Conservation (phyloP, 2,329 filamentous ascomycete species). For the Hawksworthiomyces lignivorus region DNA sequence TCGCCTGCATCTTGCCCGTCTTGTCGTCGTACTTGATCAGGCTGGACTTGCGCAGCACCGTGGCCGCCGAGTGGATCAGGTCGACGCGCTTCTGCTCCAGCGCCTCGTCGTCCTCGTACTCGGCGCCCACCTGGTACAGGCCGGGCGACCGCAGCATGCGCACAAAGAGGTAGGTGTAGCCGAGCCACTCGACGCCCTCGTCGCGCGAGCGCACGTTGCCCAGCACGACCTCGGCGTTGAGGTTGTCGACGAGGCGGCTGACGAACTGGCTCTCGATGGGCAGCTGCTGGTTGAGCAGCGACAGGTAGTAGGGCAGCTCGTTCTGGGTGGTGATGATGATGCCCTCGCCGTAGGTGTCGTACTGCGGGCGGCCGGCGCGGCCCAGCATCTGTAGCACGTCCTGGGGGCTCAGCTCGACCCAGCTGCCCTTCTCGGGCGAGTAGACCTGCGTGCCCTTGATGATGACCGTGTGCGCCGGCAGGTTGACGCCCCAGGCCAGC, state of each 20-base stretch:
- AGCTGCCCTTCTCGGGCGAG: constrained; percentile 95
- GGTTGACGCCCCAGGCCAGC: constrained; percentile 97
- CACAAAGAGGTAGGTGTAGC: constrained; percentile 96
- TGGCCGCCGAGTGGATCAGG: constrained; percentile 86
- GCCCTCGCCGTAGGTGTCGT: constrained; percentile 94
- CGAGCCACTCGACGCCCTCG: constrained; percentile 97
- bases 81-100: constrained; percentile 97
- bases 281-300: constrained; percentile 90
- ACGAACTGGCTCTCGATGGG: constrained; percentile 96
- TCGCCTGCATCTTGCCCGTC: constrained; percentile 77
- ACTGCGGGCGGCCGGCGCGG: constrained; percentile 91
- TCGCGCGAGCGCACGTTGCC: constrained; percentile 88
- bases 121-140: constrained; percentile 88
- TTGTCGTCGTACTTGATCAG: constrained; percentile 95
- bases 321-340: constrained; percentile 96
- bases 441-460: constrained; percentile 99
- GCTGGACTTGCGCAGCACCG: constrained; percentile 76
- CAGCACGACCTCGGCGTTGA: constrained; percentile 93
- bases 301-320: constrained; percentile 96
- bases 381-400: constrained; percentile 98
- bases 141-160: constrained; percentile 95
- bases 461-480: constrained; percentile 95
- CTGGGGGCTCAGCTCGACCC: constrained; percentile 95
- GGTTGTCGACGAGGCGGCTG: constrained; percentile 85
- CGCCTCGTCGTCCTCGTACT: constrained; percentile 87